phyloP scores from a whole-genome alignment of 108 stramenopile species.

The Fragilaria radians region DNA sequence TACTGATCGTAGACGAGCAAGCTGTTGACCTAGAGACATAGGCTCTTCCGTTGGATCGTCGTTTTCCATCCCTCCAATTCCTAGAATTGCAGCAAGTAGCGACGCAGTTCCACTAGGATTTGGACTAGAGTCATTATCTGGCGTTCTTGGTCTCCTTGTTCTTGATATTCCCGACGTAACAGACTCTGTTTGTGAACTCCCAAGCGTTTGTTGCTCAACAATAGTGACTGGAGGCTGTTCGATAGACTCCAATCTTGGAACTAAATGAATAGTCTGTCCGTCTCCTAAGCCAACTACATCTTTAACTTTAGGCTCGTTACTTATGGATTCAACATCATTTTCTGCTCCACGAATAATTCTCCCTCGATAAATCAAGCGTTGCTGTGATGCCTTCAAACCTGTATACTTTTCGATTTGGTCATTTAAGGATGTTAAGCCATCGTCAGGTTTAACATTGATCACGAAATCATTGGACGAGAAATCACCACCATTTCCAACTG shows the following conservation, averaged over 20 bases:
- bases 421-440: constrained; percentile 35
- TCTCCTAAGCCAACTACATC: constrained; percentile 73
- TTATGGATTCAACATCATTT: constrained; percentile 1
- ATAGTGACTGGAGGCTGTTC: constrained; percentile 5
- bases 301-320: constrained; percentile 7
- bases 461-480: constrained; percentile 24
- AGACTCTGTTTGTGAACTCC: neutral
- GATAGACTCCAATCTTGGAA: constrained; percentile 35
- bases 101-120: neutral
- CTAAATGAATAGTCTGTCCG: constrained; percentile 84
- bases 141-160: neutral
- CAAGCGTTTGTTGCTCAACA: neutral
- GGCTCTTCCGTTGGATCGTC: neutral
- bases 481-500: constrained; percentile 30
- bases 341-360: constrained; percentile 39
- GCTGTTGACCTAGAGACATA: neutral
- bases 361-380: constrained; percentile 80
- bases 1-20: constrained; percentile 1
- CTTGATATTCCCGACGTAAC: neutral
- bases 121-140: neutral
- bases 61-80: neutral
- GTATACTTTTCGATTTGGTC: constrained; percentile 51
- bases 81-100: constrained; percentile 12
- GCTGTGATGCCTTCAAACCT: constrained; percentile 62
- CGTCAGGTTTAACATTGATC: constrained; percentile 56